Evolutionary conservation across 2,329 filamentous ascomycete genomes (phyloP).

Genomic region (Pseudocercospora fijiensis): DNA sequence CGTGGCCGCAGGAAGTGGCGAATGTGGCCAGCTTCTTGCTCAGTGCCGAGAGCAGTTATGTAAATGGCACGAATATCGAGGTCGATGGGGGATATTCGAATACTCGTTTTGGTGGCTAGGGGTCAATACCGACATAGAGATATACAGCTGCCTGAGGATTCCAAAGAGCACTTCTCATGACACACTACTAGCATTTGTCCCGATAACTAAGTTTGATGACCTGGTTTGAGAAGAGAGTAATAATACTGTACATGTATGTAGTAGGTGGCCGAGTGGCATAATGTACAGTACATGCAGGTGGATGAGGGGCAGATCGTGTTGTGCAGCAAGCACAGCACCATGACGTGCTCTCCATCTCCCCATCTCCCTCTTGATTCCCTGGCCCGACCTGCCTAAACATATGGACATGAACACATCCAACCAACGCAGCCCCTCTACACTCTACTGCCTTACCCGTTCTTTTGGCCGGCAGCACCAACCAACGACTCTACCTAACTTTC

Average conservation of each 20-base stretch:
- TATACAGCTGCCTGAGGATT: too few relatives aligned
- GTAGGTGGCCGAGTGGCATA: too few relatives aligned
- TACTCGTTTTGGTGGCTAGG: background rate
- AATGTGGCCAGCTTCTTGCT: conserved; percentile 12
- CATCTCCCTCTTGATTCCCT: background rate
- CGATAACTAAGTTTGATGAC: too few relatives aligned
- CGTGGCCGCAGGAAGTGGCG: conserved; percentile 10
- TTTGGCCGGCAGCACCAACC: background rate
- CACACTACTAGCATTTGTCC: too few relatives aligned
- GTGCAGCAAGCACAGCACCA: background rate
- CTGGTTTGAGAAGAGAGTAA: background rate
- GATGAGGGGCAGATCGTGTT: too few relatives aligned
- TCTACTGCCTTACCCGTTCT: background rate
- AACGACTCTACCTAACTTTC: background rate
- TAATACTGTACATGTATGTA: too few relatives aligned
- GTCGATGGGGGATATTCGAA: conserved; percentile 4
- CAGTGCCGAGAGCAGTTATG: conserved; percentile 8
- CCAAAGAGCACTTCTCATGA: too few relatives aligned
- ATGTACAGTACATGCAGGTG: background rate
- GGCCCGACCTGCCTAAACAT: too few relatives aligned
- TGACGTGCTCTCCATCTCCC: background rate
- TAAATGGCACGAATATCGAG: conserved; percentile 7
- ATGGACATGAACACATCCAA: background rate
- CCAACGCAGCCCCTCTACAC: background rate
- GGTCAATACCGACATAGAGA: background rate